phyloP scores from a whole-genome alignment of 331 rosid species.

The Stylosanthes scabra region DNA sequence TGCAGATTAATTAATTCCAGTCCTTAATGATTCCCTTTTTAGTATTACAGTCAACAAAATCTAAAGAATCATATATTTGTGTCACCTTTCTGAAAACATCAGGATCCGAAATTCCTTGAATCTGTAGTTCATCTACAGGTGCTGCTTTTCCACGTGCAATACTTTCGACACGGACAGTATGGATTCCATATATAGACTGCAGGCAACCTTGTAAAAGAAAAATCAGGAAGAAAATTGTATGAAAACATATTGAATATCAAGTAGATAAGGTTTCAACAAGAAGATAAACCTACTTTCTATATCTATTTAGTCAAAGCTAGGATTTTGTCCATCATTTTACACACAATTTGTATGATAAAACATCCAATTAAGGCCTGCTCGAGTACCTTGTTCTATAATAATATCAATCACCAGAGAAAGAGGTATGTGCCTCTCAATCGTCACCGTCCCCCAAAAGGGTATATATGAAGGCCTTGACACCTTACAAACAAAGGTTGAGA shows the following conservation, averaged over 20 bases:
- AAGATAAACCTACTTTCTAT: slow-evolving; percentile 27
- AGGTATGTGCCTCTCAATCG: slow-evolving; percentile 72
- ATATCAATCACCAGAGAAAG: slow-evolving; percentile 81
- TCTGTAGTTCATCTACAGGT: slow-evolving; percentile 82
- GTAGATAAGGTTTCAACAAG: slow-evolving; percentile 24
- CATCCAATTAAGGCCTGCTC: slow-evolving; percentile 15
- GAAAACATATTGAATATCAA: slow-evolving; percentile 24
- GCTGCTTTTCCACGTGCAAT: slow-evolving; percentile 87
- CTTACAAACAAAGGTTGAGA: slow-evolving; percentile 42
- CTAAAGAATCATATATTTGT: slow-evolving; percentile 14
- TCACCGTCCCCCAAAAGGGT: slow-evolving; percentile 73
- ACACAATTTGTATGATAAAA: slow-evolving; percentile 9
- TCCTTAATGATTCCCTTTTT: slow-evolving; percentile 27
- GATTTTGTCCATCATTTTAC: slow-evolving; percentile 30
- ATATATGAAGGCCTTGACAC: slow-evolving; percentile 87
- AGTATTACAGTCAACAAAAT: slow-evolving; percentile 16
- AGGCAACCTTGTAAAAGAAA: slow-evolving; percentile 73
- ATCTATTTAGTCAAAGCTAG: slow-evolving; percentile 14
- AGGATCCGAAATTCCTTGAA: slow-evolving; percentile 89
- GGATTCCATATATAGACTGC: slow-evolving; percentile 83
- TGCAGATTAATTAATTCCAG: slow-evolving; percentile 48
- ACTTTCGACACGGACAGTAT: slow-evolving; percentile 89
- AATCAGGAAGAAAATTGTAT: slow-evolving; percentile 20
- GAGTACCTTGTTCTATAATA: slow-evolving; percentile 90
- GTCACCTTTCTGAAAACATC: slow-evolving; percentile 76